A percentile compares a stretch with the other conserved stretches of the same genome.
Conservation (phyloP, 2,329 filamentous ascomycete species). For the Fusarium metavorans region DNA sequence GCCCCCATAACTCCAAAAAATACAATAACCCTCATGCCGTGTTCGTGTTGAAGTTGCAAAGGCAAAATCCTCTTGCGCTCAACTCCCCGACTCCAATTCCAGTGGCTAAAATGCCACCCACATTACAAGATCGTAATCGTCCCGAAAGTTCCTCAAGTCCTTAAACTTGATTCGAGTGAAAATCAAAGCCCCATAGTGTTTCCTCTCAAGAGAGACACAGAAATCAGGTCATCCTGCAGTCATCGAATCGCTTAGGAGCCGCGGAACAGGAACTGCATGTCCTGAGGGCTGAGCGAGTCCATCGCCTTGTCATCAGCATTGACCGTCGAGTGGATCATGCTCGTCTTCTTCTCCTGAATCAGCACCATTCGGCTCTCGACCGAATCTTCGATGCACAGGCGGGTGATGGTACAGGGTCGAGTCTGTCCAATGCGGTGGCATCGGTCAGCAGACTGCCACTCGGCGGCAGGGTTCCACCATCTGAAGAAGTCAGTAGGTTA, state of each 20-base stretch:
- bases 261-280: conserved; percentile 96
- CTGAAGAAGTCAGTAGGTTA: conserved; percentile 58
- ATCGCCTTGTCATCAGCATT: conserved; percentile 92
- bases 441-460: conserved; percentile 97
- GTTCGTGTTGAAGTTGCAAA: background rate
- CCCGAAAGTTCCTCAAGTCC: background rate
- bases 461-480: conserved; percentile 99
- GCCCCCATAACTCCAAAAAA: conserved; percentile 3
- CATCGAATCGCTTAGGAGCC: conserved; percentile 61
- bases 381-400: conserved; percentile 95
- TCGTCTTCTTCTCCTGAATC: conserved; percentile 98
- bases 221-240: background rate
- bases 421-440: conserved; percentile 96
- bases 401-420: conserved; percentile 92
- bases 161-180: background rate
- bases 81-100: conserved; percentile 19
- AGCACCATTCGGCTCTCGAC: conserved; percentile 96
- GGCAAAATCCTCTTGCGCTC: background rate
- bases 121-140: conserved; percentile 9
- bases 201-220: background rate
- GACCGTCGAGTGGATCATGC: conserved; percentile 97
- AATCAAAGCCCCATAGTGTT: background rate
- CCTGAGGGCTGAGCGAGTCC: conserved; percentile 89
- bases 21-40: background rate
- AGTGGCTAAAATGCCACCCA: conserved; percentile 8